A percentile compares a stretch with the other conserved stretches of the same genome.
These are phyloP conservation scores for Starmerella powellii DNA, from an alignment of 805 yeast species.

Conservation along the genomic window DNA sequence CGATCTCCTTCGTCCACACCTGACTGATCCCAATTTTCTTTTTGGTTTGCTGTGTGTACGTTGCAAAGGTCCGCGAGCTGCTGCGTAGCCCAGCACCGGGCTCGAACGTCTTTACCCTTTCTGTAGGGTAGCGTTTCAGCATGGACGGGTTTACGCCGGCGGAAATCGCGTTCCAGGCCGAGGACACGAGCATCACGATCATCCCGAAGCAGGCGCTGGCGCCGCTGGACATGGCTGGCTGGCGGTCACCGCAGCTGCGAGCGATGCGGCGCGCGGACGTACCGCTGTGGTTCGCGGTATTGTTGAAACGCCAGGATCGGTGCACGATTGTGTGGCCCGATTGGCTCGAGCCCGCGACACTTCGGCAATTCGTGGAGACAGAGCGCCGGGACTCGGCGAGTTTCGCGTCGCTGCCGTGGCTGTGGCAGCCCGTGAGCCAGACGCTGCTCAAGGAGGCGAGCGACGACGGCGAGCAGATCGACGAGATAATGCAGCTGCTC, in stretches of 20 bases:
- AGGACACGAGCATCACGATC: constrained; percentile 58
- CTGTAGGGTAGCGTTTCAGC: too few species aligned
- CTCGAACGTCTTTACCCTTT: too few species aligned
- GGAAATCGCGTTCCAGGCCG: constrained; percentile 76
- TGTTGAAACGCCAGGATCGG: constrained; percentile 71
- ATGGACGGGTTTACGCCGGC: constrained; percentile 23
- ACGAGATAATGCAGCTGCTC: constrained; percentile 53
- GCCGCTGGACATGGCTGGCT: constrained; percentile 53
- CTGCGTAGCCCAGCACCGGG: too few species aligned
- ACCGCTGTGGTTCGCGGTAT: constrained; percentile 79
- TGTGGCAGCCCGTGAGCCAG: constrained; percentile 77
- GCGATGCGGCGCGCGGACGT: constrained; percentile 60
- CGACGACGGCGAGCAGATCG: constrained; percentile 65
- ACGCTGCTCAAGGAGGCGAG: constrained; percentile 55
- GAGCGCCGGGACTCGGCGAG: constrained; percentile 47
- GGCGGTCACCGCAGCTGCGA: constrained; percentile 44
- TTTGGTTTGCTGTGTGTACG: too few species aligned
- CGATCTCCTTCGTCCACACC: too few species aligned
- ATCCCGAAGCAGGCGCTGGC: constrained; percentile 69
- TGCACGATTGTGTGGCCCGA: constrained; percentile 76
- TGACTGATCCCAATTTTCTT: too few species aligned
- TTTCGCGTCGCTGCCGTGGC: constrained; percentile 60
- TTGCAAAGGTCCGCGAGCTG: too few species aligned
- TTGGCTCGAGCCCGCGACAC: constrained; percentile 54
- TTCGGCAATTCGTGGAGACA: constrained; percentile 50